Percentiles rank a stretch among this genome's conserved stretches.
phyloP scores from a whole-genome alignment of 2,329 filamentous ascomycete genomes.

The Trichoderma polysporum region DNA sequence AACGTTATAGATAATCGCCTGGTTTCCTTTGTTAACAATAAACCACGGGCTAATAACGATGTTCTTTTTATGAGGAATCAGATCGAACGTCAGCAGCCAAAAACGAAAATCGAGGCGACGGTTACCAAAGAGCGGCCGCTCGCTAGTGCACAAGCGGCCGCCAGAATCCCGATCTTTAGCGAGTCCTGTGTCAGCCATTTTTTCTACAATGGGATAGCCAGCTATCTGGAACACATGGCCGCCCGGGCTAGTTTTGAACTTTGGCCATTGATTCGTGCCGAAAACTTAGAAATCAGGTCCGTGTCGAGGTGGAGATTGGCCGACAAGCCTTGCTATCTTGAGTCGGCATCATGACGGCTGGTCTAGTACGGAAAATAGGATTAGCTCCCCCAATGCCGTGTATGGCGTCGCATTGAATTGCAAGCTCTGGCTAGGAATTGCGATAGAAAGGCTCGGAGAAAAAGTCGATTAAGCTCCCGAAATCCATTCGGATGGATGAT shows the following conservation, averaged over 20 bases:
- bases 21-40: no score
- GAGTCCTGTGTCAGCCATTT: slow-evolving; percentile 1
- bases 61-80: no score
- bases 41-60: no score
- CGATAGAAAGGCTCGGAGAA: neutral
- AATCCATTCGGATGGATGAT: neutral
- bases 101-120: neutral
- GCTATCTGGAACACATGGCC: neutral
- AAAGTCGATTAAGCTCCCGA: neutral
- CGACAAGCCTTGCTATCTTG: neutral
- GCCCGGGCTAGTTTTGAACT: neutral
- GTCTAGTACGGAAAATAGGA: no score
- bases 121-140: neutral
- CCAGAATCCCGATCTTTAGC: neutral
- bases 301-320: neutral
- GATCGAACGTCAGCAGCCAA: no score
- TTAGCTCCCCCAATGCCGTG: neutral
- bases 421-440: neutral
- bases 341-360: neutral
- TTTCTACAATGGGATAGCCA: neutral
- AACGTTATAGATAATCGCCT: no score
- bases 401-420: neutral
- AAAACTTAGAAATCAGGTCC: neutral
- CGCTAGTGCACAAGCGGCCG: slow-evolving; percentile 1
- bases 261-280: neutral